These are phyloP conservation scores for Dioszegia hungarica DNA, from an alignment of 768 basidiomycete genomes.

Conservation along the genomic window DNA sequence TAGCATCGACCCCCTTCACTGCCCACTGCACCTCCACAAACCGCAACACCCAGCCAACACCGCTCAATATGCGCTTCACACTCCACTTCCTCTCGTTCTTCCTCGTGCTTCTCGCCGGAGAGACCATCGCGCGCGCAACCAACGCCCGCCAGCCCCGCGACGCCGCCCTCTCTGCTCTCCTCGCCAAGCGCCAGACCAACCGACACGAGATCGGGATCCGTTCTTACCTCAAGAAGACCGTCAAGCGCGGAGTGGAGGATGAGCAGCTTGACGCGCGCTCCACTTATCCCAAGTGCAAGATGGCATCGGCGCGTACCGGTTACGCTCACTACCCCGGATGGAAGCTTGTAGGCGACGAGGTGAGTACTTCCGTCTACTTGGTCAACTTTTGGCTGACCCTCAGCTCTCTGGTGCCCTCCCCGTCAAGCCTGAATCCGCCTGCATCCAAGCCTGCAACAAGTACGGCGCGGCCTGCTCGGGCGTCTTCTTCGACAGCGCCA, in stretches of 20 bases:
- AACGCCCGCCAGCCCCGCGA: neutral
- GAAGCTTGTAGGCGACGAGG: slow-evolving; percentile 30
- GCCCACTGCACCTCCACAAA: neutral
- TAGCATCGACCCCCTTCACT: neutral
- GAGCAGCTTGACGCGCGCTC: neutral
- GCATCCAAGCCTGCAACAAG: slow-evolving; percentile 19
- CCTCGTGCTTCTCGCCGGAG: slow-evolving; percentile 1
- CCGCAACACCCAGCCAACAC: neutral
- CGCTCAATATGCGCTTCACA: neutral
- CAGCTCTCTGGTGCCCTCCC: slow-evolving; percentile 14
- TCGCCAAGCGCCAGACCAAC: slow-evolving; percentile 10
- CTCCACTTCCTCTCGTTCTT: slow-evolving; percentile 3
- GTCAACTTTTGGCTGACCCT: neutral
- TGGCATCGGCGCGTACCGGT: slow-evolving; percentile 10
- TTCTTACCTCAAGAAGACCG: slow-evolving; percentile 8
- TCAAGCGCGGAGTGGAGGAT: slow-evolving; percentile 2
- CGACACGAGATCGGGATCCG: slow-evolving; percentile 10
- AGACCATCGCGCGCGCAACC: neutral
- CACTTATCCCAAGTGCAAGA: slow-evolving; percentile 14
- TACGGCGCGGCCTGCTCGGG: slow-evolving; percentile 26
- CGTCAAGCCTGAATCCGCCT: slow-evolving; percentile 19
- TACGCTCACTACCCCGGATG: slow-evolving; percentile 34
- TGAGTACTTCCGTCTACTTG: slow-evolving; percentile 10
- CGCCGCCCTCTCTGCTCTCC: neutral
- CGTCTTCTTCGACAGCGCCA: slow-evolving; percentile 16